Conservation (phyloP, 1,284 basidiomycete species). For the Trichosporon sp. region DNA sequence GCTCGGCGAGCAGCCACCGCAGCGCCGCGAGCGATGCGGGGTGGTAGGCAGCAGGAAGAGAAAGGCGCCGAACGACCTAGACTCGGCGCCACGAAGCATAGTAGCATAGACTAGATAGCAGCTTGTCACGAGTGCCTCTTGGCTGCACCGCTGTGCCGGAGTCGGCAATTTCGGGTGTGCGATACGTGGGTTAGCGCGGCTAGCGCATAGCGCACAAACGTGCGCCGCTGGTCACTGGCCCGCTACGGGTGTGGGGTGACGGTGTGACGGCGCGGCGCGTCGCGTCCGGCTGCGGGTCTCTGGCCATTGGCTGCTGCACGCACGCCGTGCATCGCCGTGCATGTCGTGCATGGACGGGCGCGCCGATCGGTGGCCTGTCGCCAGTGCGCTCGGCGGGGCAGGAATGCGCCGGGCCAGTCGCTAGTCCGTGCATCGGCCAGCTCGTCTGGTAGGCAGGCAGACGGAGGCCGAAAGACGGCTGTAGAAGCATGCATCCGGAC, state of each 20-base stretch:
- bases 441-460: no score
- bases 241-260: neutral
- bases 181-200: neutral
- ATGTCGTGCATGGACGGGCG: neutral
- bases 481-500: neutral
- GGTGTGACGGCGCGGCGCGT: neutral
- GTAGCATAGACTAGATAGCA: neutral
- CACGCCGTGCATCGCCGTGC: neutral
- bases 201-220: neutral
- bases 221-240: neutral
- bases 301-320: neutral
- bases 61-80: no score
- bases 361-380: neutral
- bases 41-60: constrained; percentile 15
- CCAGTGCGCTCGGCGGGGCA: no score
- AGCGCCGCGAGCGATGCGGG: constrained; percentile 29
- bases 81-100: neutral
- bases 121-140: neutral
- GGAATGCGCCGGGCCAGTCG: neutral
- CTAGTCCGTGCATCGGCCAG: no score
- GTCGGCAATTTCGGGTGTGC: neutral
- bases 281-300: neutral
- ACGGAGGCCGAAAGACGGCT: neutral
- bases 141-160: neutral
- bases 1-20: constrained; percentile 43